These are phyloP conservation scores for Penicillium sclerotiorum DNA, from an alignment of 2,329 filamentous ascomycete genomes.

Conservation along the genomic window DNA sequence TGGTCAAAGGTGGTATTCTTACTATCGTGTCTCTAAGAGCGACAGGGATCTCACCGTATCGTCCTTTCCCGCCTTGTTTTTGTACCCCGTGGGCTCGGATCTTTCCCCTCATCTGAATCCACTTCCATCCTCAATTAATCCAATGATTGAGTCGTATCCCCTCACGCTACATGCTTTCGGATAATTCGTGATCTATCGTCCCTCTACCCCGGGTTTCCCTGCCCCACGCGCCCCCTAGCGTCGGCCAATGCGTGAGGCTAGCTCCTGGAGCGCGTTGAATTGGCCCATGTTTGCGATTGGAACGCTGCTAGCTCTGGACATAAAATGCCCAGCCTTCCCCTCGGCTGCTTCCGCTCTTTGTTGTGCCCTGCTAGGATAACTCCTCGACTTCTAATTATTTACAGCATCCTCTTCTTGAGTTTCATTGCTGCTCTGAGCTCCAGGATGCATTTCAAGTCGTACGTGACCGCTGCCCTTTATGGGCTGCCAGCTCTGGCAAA, in stretches of 20 bases:
- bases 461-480: constrained; percentile 35
- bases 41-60: not conserved
- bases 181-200: constrained; percentile 21
- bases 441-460: constrained; percentile 42
- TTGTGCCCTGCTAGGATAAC: constrained; percentile 33
- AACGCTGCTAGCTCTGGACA: constrained; percentile 18
- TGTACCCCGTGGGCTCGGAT: constrained; percentile 18
- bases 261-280: constrained; percentile 1
- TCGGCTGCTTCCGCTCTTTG: constrained; percentile 30
- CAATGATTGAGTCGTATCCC: constrained; percentile 14
- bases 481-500: constrained; percentile 35
- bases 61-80: constrained; percentile 3
- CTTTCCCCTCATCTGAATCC: constrained; percentile 14
- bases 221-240: constrained; percentile 27
- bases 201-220: constrained; percentile 25
- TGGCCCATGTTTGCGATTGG: constrained; percentile 16
- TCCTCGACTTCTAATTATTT: constrained; percentile 31
- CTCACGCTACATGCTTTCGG: constrained; percentile 23
- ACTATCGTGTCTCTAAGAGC: not conserved
- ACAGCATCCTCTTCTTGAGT: constrained; percentile 33
- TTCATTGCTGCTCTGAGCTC: constrained; percentile 30
- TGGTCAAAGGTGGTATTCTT: too few relatives aligned
- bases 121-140: not conserved
- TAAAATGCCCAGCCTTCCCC: constrained; percentile 28
- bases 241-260: constrained; percentile 24